phyloP scores from a whole-genome alignment of 164 flowering plant species.

The Liriodendron chinense region DNA sequence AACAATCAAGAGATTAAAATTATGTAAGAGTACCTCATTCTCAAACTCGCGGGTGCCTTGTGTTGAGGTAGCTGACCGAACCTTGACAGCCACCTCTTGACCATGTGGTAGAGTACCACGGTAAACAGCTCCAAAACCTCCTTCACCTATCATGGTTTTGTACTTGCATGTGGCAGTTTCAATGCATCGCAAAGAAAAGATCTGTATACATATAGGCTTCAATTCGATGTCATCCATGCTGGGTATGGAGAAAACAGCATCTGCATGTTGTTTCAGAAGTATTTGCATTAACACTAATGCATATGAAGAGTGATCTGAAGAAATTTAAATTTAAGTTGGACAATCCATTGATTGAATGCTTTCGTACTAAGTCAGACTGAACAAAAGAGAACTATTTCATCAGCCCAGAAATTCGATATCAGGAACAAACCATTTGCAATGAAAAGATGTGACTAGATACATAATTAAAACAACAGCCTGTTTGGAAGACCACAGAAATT shows the following conservation, averaged over 20 bases:
- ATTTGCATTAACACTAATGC: not conserved
- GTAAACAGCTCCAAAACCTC: constrained; percentile 80
- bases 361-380: not conserved
- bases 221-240: constrained; percentile 41
- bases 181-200: constrained; percentile 43
- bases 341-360: not conserved
- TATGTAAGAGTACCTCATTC: constrained; percentile 52
- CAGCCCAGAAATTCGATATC: not conserved
- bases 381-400: not conserved
- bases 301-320: not conserved
- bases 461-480: not conserved
- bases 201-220: constrained; percentile 45
- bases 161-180: constrained; percentile 53
- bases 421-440: not conserved
- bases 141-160: constrained; percentile 75
- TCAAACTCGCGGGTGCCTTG: constrained; percentile 87
- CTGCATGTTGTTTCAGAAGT: constrained; percentile 33
- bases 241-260: constrained; percentile 47
- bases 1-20: no score
- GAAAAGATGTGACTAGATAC: not conserved
- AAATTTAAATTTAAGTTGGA: not conserved
- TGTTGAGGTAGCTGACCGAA: constrained; percentile 75
- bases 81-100: constrained; percentile 82
- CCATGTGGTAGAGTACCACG: constrained; percentile 65
- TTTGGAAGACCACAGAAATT: no score